Evolutionary conservation across 306 rosid species (phyloP).

Genomic region (Acacia crassicarpa): DNA sequence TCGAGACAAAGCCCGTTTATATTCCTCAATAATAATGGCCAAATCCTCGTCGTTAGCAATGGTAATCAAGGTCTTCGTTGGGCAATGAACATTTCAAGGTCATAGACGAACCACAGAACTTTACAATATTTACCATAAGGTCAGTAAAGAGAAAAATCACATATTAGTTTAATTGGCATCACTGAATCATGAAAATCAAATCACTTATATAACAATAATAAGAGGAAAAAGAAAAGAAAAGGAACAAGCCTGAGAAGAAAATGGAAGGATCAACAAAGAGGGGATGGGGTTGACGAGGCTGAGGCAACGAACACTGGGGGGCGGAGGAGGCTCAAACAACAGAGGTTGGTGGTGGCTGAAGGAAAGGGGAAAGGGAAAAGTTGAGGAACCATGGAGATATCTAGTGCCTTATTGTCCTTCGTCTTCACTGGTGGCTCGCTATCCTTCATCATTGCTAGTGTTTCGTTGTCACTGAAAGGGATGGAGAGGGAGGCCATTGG

Average conservation of each 20-base stretch:
- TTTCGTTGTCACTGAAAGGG: too few relatives aligned
- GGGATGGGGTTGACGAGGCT: too few relatives aligned
- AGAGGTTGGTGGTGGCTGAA: too few relatives aligned
- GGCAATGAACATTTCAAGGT: constrained; percentile 73
- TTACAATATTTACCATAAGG: constrained; percentile 67
- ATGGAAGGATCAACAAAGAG: constrained; percentile 54
- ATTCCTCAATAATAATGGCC: constrained; percentile 62
- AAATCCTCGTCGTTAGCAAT: constrained; percentile 73
- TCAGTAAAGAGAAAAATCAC: constrained; percentile 38
- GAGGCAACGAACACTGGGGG: too few relatives aligned
- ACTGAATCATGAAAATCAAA: background rate
- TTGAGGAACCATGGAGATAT: too few relatives aligned
- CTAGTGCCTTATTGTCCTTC: too few relatives aligned
- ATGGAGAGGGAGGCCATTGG: too few relatives aligned
- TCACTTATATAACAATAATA: too few relatives aligned
- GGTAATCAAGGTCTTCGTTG: constrained; percentile 66
- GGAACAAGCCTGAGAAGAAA: constrained; percentile 55
- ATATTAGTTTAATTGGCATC: background rate
- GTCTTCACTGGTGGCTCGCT: too few relatives aligned
- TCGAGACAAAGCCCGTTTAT: constrained; percentile 57
- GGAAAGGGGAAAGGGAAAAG: too few relatives aligned
- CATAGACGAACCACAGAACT: constrained; percentile 75
- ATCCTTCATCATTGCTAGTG: too few relatives aligned
- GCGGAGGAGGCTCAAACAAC: too few relatives aligned
- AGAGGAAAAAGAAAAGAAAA: background rate